Evolutionary conservation across 495 filamentous ascomycete species (phyloP).

Genomic region (Penicillium chermesinum): DNA sequence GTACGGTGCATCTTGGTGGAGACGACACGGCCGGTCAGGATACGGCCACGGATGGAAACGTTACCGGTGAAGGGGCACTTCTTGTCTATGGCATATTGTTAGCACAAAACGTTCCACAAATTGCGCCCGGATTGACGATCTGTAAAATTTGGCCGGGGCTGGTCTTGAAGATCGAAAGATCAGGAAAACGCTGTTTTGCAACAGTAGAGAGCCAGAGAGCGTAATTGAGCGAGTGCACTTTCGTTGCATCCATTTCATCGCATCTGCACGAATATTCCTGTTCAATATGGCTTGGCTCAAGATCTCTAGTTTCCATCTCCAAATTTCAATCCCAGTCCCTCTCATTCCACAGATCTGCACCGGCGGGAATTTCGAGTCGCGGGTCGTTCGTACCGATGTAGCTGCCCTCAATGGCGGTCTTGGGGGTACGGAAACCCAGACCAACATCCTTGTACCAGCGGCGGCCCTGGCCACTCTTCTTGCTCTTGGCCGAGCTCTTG

Average conservation of each 20-base stretch:
- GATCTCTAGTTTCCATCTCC: conserved; percentile 16
- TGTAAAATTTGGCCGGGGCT: not conserved
- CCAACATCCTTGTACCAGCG: conserved; percentile 99
- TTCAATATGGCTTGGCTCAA: not conserved
- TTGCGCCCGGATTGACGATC: conserved; percentile 9
- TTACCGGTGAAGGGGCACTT: conserved; percentile 99
- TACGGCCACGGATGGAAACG: conserved; percentile 98
- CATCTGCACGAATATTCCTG: not conserved
- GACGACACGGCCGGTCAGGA: conserved; percentile 96
- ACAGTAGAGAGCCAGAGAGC: not conserved
- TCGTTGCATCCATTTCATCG: not conserved
- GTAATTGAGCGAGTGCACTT: not conserved
- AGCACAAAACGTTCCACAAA: conserved; percentile 12
- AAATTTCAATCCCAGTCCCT: conserved; percentile 14
- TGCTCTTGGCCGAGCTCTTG: conserved; percentile 83
- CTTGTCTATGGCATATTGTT: conserved; percentile 69
- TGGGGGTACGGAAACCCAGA: conserved; percentile 96
- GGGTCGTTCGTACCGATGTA: conserved; percentile 87
- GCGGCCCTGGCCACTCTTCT: conserved; percentile 78
- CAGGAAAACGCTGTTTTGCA: not conserved
- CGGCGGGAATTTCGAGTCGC: conserved; percentile 19
- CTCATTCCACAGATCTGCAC: conserved; percentile 13
- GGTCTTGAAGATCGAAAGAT: conserved; percentile 8
- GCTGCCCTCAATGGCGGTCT: conserved; percentile 92
- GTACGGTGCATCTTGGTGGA: conserved; percentile 99